Evolutionary conservation across 345 rosid species (phyloP).

Genomic region (Eucalyptus erythrocorys): DNA sequence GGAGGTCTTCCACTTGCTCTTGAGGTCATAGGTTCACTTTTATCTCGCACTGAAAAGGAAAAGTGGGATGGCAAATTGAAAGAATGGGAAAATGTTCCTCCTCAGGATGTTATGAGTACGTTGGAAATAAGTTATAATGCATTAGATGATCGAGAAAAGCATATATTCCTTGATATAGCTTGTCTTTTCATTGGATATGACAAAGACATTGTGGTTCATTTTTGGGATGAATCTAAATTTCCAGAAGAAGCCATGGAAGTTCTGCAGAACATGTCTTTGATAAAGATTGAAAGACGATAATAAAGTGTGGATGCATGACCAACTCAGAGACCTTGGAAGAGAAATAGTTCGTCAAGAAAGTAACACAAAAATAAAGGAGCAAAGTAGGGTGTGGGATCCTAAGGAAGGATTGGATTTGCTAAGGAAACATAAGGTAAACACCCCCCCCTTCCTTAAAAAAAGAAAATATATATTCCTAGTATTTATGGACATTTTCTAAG

Average conservation of each 20-base stretch:
- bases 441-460: neutral
- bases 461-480: too few relatives aligned
- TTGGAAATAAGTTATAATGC: neutral
- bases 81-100: neutral
- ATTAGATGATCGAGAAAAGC: accelerated
- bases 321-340: neutral
- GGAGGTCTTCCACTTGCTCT: too few relatives aligned
- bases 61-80: accelerated
- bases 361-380: too few relatives aligned
- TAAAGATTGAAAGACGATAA: neutral
- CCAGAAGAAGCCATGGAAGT: neutral
- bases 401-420: neutral
- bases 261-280: neutral
- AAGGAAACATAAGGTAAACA: neutral
- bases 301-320: neutral
- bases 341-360: neutral
- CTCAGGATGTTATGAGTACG: accelerated
- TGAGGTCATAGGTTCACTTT: too few relatives aligned
- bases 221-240: neutral
- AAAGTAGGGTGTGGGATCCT: neutral
- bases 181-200: neutral
- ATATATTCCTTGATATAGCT: neutral
- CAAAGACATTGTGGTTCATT: accelerated
- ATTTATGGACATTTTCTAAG: too few relatives aligned
- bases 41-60: accelerated